Evolutionary conservation across 1,284 basidiomycete species (phyloP), one percentile per base, ranked within the genome.

Genomic region (Taiwanofungus camphoratus): DNA sequence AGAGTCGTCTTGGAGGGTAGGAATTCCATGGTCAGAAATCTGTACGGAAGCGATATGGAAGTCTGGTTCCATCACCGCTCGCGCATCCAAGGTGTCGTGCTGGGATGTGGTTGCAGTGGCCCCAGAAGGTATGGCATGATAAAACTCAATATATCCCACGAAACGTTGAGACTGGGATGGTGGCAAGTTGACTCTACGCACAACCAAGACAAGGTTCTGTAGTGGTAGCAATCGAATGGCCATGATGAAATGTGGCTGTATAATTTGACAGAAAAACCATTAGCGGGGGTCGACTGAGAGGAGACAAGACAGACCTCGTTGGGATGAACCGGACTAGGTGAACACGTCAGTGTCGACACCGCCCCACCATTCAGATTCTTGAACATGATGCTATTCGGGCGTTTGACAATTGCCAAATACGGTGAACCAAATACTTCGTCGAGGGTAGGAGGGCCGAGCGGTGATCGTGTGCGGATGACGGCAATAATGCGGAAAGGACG

Each of bases 181-280:
- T 42, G 46, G 38, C 20, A 24, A 40, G 7, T 43, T 38, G n/a
- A 51, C 19, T 32, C 46, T 68, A 27, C 80, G 77, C 23, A 82
- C 67, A 44, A 80, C 67, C 24, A 84, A 62, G 11, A 84, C 59
- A 39, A 76, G 66, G n/a, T 64, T 59, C 53, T 82, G 76, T 3
- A 60, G 58, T 2, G 80, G 74, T 30, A 82, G 56, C n/a, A 77
- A 66, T 30, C 78, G 73, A 44, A 77, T 65, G 15, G 67, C 71
- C 39, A 67, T 65, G 51, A 82, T 75, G 22, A 60, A 61, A 50
- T 77, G 69, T 19, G 58, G 51, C 70, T 73, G 45, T 2, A 1
- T 3, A 23, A 8, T 3, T 26, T 5, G 26, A 16, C 19, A 21
- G 5, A 6, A 15, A 22, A n/a, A 18, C 5, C 22, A 21, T 20